phyloP scores from a whole-genome alignment of 2,329 filamentous ascomycete species.

The Neocucurbitaria cava region DNA sequence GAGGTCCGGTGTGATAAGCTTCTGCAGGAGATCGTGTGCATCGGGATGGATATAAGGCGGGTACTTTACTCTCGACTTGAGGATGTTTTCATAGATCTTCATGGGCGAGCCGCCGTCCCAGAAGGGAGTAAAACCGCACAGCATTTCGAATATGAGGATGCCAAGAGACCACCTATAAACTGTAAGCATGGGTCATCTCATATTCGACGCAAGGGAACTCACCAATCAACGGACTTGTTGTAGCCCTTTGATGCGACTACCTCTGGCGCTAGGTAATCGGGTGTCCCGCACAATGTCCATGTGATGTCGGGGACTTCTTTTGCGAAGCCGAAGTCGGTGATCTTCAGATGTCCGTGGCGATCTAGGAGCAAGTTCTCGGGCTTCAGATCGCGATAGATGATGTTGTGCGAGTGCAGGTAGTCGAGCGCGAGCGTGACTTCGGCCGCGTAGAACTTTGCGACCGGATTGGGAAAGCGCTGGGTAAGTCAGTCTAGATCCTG shows the following conservation, averaged over 20 bases:
- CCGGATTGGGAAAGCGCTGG: constrained; percentile 96
- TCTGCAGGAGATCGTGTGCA: constrained; percentile 89
- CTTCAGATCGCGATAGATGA: constrained; percentile 98
- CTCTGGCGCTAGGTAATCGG: constrained; percentile 95
- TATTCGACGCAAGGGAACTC: constrained; percentile 49
- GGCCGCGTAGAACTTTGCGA: constrained; percentile 98
- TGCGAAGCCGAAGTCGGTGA: constrained; percentile 98
- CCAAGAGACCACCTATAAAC: constrained; percentile 91
- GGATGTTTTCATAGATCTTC: constrained; percentile 99
- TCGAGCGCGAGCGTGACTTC: constrained; percentile 96
- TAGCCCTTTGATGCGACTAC: constrained; percentile 99
- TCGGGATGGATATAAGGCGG: constrained; percentile 94
- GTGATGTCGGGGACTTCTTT: constrained; percentile 99
- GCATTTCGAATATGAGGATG: constrained; percentile 99
- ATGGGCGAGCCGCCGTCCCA: constrained; percentile 98
- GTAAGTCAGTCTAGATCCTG: not conserved
- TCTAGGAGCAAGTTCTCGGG: constrained; percentile 92
- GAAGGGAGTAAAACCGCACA: constrained; percentile 98
- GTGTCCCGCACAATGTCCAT: constrained; percentile 97
- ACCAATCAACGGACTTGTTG: constrained; percentile 99
- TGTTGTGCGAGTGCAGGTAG: constrained; percentile 91
- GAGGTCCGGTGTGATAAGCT: constrained; percentile 91
- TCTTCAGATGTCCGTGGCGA: constrained; percentile 92
- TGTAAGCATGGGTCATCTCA: constrained; percentile 11
- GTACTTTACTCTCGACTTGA: constrained; percentile 95